phyloP scores from a whole-genome alignment of 2,329 filamentous ascomycete species.

The Sporothrix globosa region DNA sequence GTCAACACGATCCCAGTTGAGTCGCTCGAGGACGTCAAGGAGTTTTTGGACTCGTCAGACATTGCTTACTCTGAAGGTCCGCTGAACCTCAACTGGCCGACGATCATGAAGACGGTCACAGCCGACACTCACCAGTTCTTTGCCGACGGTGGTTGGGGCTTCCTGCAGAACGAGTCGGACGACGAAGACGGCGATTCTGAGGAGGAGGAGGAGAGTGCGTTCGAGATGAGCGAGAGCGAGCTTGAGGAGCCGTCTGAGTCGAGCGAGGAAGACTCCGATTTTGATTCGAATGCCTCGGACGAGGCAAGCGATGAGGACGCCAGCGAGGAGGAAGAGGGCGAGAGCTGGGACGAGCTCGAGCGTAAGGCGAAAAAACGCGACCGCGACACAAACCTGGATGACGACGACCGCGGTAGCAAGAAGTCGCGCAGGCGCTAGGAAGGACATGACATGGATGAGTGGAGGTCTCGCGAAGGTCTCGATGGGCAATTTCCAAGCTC shows the following conservation, averaged over 20 bases:
- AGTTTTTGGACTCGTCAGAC: constrained; percentile 95
- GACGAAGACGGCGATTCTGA: constrained; percentile 76
- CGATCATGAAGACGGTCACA: constrained; percentile 98
- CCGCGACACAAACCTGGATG: constrained; percentile 67
- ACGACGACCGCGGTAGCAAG: constrained; percentile 72
- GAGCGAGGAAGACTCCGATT: constrained; percentile 84
- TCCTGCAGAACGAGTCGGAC: constrained; percentile 85
- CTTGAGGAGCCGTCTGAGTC: constrained; percentile 78
- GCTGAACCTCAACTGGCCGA: constrained; percentile 97
- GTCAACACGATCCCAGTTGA: constrained; percentile 99
- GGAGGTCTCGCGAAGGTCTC: not conserved
- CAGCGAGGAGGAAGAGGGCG: constrained; percentile 75
- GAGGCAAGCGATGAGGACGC: constrained; percentile 80
- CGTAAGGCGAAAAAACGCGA: constrained; percentile 87
- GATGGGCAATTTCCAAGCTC: not conserved
- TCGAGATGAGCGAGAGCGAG: constrained; percentile 87
- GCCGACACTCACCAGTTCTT: constrained; percentile 95
- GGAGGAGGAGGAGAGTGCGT: constrained; percentile 88
- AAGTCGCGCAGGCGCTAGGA: constrained; percentile 63
- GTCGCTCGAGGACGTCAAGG: constrained; percentile 90
- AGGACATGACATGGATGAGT: not conserved
- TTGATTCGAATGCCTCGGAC: constrained; percentile 83
- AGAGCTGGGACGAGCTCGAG: constrained; percentile 95
- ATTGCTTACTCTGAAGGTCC: constrained; percentile 94
- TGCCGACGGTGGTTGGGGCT: constrained; percentile 90